A percentile compares a stretch with the other conserved stretches of the same genome.
Evolutionary conservation across 176 grass and related monocot genomes (phyloP).

Genomic region (Eleusine coracana): DNA sequence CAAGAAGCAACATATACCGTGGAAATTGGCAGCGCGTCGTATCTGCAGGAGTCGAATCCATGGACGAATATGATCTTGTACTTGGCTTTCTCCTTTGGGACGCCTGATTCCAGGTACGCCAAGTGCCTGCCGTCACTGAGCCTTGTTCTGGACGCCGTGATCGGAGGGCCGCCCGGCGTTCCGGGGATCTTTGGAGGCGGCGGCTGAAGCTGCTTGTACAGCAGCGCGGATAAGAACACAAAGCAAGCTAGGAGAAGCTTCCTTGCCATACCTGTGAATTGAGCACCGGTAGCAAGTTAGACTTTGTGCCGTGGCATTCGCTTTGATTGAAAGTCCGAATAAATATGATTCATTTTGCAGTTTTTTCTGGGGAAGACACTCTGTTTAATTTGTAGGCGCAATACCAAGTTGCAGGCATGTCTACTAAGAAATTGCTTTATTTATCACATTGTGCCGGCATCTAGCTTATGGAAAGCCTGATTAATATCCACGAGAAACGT

Average conservation of each 20-base stretch:
- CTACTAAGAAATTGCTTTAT: background rate
- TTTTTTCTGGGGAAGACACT: background rate
- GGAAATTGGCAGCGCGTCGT: constrained; percentile 65
- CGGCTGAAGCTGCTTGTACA: constrained; percentile 60
- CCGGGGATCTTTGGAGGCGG: constrained; percentile 47
- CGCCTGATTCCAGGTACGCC: constrained; percentile 74
- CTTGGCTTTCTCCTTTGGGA: constrained; percentile 66
- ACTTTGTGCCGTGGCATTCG: background rate
- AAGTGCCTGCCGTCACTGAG: constrained; percentile 85
- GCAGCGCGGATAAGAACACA: constrained; percentile 38
- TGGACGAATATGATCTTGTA: constrained; percentile 83
- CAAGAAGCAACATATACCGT: constrained; percentile 38
- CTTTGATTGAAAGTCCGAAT: background rate
- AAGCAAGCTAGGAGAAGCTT: constrained; percentile 45
- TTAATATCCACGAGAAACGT: background rate
- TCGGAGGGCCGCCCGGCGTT: constrained; percentile 44
- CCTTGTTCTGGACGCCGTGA: constrained; percentile 56
- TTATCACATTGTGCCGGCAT: background rate
- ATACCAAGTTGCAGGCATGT: background rate
- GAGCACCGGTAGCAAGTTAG: background rate
- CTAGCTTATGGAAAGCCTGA: background rate
- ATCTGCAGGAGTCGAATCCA: constrained; percentile 77
- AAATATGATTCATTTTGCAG: background rate
- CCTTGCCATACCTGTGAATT: constrained; percentile 45
- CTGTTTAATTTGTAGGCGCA: background rate